These are phyloP conservation scores for Baeospora myosura DNA, from an alignment of 1,284 basidiomycete genomes.

Conservation along the genomic window DNA sequence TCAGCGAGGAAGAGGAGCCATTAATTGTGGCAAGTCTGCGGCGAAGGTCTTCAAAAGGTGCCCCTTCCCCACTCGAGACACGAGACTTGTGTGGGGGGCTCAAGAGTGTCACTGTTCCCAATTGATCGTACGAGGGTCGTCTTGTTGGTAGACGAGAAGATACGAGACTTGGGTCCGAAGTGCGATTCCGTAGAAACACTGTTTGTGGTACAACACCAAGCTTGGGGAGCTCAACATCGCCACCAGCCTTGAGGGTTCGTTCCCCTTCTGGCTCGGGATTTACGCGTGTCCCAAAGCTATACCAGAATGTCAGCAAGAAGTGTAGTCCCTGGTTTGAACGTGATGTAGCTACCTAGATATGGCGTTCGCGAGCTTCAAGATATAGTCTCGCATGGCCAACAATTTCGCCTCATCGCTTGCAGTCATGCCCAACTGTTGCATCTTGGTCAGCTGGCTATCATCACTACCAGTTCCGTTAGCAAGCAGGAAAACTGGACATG, in stretches of 20 bases:
- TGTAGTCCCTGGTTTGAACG: neutral
- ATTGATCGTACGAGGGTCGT: conserved; percentile 30
- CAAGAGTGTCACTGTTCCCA: conserved; percentile 30
- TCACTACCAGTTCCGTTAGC: conserved; percentile 43
- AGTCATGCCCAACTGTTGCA: conserved; percentile 81
- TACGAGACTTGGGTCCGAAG: conserved; percentile 32
- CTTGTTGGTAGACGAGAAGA: conserved; percentile 28
- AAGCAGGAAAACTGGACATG: neutral
- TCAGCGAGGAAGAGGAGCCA: conserved; percentile 56
- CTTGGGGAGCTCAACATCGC: conserved; percentile 70
- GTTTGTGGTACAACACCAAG: conserved; percentile 92
- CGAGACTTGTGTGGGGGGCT: conserved; percentile 41
- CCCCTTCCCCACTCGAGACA: conserved; percentile 41
- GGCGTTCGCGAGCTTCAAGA: conserved; percentile 74
- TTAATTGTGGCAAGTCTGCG: conserved; percentile 65
- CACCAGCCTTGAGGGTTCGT: conserved; percentile 57
- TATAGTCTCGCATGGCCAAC: conserved; percentile 80
- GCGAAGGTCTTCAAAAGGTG: conserved; percentile 69
- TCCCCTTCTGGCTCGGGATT: conserved; percentile 57
- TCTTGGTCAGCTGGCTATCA: conserved; percentile 60
- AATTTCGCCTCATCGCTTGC: conserved; percentile 75
- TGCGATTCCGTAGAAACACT: conserved; percentile 74
- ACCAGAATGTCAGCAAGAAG: conserved; percentile 4
- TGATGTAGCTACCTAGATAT: conserved; percentile 29
- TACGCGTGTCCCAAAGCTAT: conserved; percentile 57